Evolutionary conservation across 192 early-diverging fungal genomes (phyloP), one percentile per base, ranked within the genome.

Genomic region (Coemansia sp.): DNA sequence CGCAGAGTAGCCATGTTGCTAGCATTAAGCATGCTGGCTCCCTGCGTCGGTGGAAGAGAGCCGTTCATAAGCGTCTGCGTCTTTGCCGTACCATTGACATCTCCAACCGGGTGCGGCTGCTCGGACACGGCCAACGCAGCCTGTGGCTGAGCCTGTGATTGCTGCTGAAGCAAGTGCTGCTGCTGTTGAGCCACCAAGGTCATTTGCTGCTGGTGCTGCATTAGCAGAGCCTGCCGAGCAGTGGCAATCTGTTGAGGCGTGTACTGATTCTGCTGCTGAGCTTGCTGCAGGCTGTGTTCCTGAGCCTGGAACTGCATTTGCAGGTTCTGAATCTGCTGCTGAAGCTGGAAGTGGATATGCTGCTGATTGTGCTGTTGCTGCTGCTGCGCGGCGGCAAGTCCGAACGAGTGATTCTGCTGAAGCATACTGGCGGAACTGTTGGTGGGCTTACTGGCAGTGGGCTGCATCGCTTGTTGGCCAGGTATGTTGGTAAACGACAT

Each of bases 401-500:
- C 60, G 54, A 65, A 56, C 53, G 67, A 36, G 27, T 60, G 34
- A 26, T 65, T 69, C 24, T 68, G 67, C 40, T 69, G 73, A 14
- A 65, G 58, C 54, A 69, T 70, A 53, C 35, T 58, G 17, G 56
- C 22, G 8, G 59, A 27, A 9, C 55, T 34, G 41, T 70, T 67
- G 4, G 38, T 34, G 14, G 56, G 17, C 60, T 70, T 67, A 38
- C 68, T 53, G 43, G 42, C 55, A 18, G 53, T 57, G 26, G 69
- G 35, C 32, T 67, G 65, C 32, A 67, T 42, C 50, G 50, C 43
- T 24, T 57, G 56, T 32, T 77, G 75, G 10, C 75, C 65, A 56
- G 75, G 62, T 32, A 68, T 33, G 56, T 77, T 71, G 52, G 70
- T 77, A 29, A 72, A 72, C 48, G 69, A 69, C 75, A 77, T 77